Percentiles rank a stretch among this genome's conserved stretches.
Evolutionary conservation across 176 grass and related monocot species (phyloP).

Genomic region (Pharus latifolius): DNA sequence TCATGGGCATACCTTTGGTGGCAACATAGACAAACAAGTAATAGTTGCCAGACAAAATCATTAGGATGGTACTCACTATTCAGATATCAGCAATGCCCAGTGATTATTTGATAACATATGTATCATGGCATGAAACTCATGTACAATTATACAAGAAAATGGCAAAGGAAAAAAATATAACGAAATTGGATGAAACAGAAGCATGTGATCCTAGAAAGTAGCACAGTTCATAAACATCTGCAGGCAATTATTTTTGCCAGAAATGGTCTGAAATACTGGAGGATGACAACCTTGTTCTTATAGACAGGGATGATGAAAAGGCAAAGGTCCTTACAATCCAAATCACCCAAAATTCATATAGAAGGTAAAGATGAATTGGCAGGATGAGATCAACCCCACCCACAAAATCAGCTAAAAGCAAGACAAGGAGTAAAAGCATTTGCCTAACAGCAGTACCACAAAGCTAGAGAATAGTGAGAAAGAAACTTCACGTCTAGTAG

Average conservation of each 20-base stretch:
- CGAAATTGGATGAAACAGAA: too few species aligned
- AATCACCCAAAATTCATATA: too few species aligned
- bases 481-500: slow-evolving; percentile 13
- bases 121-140: background rate
- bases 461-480: slow-evolving; percentile 17
- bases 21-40: background rate
- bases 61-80: background rate
- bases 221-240: too few species aligned
- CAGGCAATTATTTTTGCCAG: too few species aligned
- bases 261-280: too few species aligned
- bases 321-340: too few species aligned
- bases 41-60: background rate
- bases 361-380: too few species aligned
- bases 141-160: background rate
- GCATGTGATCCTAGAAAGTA: too few species aligned
- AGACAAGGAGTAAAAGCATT: slow-evolving; percentile 18
- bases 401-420: slow-evolving; percentile 1
- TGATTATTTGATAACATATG: background rate
- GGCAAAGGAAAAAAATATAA: background rate
- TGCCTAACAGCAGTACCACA: slow-evolving; percentile 12
- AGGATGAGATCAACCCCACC: too few species aligned
- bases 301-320: too few species aligned
- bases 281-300: too few species aligned
- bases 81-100: background rate
- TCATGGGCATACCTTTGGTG: background rate